Conservation (phyloP, 176 grass and related monocot genomes). For the Phyllostachys edulis region DNA sequence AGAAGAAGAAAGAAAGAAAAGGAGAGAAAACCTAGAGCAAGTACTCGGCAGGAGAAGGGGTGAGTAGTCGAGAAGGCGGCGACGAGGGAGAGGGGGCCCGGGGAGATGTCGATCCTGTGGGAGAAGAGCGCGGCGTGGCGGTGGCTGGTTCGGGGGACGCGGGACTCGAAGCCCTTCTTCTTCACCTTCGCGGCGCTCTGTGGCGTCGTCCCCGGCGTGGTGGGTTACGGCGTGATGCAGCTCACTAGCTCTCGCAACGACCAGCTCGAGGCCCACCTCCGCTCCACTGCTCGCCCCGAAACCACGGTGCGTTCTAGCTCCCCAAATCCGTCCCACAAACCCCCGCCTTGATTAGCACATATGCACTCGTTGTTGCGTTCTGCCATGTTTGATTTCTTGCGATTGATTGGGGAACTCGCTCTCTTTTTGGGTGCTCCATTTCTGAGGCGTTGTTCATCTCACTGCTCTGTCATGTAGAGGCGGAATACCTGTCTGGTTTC, state of each 20-base stretch:
- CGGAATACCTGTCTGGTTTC: neutral
- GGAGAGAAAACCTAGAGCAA: neutral
- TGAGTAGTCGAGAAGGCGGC: neutral
- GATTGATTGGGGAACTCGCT: neutral
- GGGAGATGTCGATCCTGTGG: constrained; percentile 84
- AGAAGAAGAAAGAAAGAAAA: neutral
- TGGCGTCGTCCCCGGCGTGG: constrained; percentile 72
- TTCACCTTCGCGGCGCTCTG: constrained; percentile 76
- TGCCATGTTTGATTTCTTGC: neutral
- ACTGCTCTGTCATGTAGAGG: neutral
- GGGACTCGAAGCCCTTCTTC: constrained; percentile 97
- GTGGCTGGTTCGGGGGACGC: constrained; percentile 75
- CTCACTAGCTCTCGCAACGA: constrained; percentile 80
- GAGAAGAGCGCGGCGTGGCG: constrained; percentile 91
- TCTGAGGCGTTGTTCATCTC: neutral
- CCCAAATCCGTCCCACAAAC: neutral
- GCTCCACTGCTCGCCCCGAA: constrained; percentile 67
- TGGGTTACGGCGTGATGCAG: constrained; percentile 92
- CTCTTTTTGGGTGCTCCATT: neutral
- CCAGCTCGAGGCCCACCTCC: constrained; percentile 78
- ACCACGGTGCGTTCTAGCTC: constrained; percentile 37
- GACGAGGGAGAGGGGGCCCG: neutral
- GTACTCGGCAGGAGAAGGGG: neutral
- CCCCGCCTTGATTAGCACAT: neutral
- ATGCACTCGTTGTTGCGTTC: neutral